These are phyloP conservation scores for Euphorbia schlechtendalii DNA, from an alignment of 441 rosid species.

Conservation along the genomic window DNA sequence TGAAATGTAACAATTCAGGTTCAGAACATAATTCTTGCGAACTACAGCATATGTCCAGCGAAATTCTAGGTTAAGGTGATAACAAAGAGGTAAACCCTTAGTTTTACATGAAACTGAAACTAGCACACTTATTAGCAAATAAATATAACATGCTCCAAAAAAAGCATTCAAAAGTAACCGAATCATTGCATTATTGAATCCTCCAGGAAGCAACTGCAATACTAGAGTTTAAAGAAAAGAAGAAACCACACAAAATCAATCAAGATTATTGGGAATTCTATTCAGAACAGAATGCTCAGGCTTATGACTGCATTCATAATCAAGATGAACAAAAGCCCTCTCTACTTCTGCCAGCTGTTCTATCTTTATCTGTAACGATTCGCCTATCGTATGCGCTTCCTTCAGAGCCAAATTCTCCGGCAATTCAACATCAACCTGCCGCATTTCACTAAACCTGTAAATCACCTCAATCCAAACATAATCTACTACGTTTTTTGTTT, in stretches of 20 bases:
- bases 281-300: conserved; percentile 70
- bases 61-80: too few relatives aligned
- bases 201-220: too few relatives aligned
- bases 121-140: too few relatives aligned
- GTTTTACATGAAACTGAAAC: too few relatives aligned
- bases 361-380: conserved; percentile 64
- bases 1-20: not conserved
- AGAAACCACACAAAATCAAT: conserved; percentile 5
- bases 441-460: not conserved
- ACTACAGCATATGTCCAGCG: too few relatives aligned
- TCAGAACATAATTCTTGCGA: not conserved
- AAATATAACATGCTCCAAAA: too few relatives aligned
- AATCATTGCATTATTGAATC: too few relatives aligned
- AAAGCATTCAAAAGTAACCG: too few relatives aligned
- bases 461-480: too few relatives aligned
- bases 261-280: conserved; percentile 40
- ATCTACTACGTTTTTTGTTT: too few relatives aligned
- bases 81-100: too few relatives aligned
- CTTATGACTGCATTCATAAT: conserved; percentile 74
- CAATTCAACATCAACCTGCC: conserved; percentile 75
- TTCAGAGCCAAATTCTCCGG: conserved; percentile 68
- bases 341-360: conserved; percentile 80
- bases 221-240: too few relatives aligned
- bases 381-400: conserved; percentile 79
- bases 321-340: conserved; percentile 86